Base-by-base conservation (phyloP, 495 filamentous ascomycete genomes). In the Neurospora sp. region DNA sequence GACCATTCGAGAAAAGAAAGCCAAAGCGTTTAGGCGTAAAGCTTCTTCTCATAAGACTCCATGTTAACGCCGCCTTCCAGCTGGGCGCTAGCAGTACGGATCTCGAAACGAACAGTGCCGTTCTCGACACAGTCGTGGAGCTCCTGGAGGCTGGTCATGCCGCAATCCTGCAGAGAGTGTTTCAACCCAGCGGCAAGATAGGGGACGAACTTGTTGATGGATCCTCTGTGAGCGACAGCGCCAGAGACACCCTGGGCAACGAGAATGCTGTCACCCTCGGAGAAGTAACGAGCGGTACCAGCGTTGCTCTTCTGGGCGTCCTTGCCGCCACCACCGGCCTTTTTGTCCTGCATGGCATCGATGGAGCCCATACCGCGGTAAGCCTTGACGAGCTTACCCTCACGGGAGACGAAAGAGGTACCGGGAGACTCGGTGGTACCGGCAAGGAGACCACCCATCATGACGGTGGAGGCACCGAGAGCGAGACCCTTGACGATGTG, bases 341-440 rank as follows among this genome's bases (percentile, higher is more conserved):
- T 98, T 88, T 93, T 96, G 83, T 98, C 95, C 83, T 99, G 96
- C 96, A 99, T 99, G 72, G 95, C 96, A 78, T 97, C 96, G 79
- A 99, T 99, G 79, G 89, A 92, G 76, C 96, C 96, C 96, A 99
- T 99, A 69, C 96, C 96, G 82, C 96, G 90, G 86, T 99, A 99
- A 70, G 96, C 94, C 87, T 99, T 99, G 82, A 98, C 95, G 39
- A 99, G 90, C 87, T 98, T 93, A 38, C 96, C 96, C 81, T 98
- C 96, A 70, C 91, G 89, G 79, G 92, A 94, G 74, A 99, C 93
- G 79, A 95, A 98, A 77, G 97, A 99, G 75, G 97, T 94, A 44
- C 96, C 96, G 35, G 96, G 96, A 12, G 94, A 97, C 84, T 99
- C 96, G 69, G 96, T 97, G 69, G 96, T 98, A 81, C 96, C 96